These are phyloP conservation scores for Russula abietina DNA, from an alignment of 768 basidiomycete species.

Conservation along the genomic window DNA sequence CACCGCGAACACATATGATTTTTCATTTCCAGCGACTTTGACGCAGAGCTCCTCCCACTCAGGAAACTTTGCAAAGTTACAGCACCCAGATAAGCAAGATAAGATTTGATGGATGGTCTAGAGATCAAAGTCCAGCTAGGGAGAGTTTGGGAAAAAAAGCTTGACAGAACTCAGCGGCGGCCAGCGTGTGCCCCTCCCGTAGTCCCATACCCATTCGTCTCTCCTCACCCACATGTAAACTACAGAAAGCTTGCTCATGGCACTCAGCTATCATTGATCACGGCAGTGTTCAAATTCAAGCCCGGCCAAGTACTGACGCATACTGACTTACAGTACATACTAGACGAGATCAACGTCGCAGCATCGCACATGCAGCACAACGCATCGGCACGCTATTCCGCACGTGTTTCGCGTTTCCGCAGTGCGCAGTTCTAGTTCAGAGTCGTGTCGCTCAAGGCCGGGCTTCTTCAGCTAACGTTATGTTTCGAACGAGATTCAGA, in stretches of 20 bases:
- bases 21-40: slow-evolving; percentile 68
- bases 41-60: slow-evolving; percentile 83
- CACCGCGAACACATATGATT: neutral
- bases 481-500: slow-evolving; percentile 87
- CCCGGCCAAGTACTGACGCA: slow-evolving; percentile 98
- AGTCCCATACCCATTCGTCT: too few relatives aligned
- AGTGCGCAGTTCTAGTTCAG: slow-evolving; percentile 71
- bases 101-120: slow-evolving; percentile 89
- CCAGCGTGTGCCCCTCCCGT: slow-evolving; percentile 48
- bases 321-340: too few relatives aligned
- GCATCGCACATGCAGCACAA: slow-evolving; percentile 91
- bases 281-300: slow-evolving; percentile 94
- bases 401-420: slow-evolving; percentile 57
- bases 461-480: slow-evolving; percentile 92
- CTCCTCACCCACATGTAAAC: neutral
- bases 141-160: slow-evolving; percentile 98
- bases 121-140: slow-evolving; percentile 97
- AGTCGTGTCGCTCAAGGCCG: slow-evolving; percentile 94
- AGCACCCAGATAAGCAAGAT: slow-evolving; percentile 89
- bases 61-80: slow-evolving; percentile 92
- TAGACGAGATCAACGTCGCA: slow-evolving; percentile 97
- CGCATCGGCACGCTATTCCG: slow-evolving; percentile 68
- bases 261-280: slow-evolving; percentile 94
- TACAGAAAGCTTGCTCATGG: slow-evolving; percentile 73
- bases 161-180: slow-evolving; percentile 96